A percentile compares a stretch with the other conserved stretches of the same genome.
Conservation (phyloP, 495 filamentous ascomycete genomes). For the Talaromyces trachyspermus region DNA sequence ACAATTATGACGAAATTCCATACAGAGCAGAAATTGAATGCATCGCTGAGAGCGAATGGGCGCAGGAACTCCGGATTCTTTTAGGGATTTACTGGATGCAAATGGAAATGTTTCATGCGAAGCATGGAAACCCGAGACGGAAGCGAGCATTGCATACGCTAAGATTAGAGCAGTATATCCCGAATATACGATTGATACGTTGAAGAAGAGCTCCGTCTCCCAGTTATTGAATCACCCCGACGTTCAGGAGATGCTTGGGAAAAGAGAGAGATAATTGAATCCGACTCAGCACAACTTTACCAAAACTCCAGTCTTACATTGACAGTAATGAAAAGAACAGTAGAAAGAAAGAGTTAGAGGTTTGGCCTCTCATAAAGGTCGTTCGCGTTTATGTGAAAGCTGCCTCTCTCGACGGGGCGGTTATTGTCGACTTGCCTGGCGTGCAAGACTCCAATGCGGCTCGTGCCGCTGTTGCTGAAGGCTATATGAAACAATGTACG, state of each 20-base stretch:
- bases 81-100: slow-evolving; percentile 46
- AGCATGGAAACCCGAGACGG: slow-evolving; percentile 33
- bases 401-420: slow-evolving; percentile 51
- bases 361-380: slow-evolving; percentile 62
- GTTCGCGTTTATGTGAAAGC: slow-evolving; percentile 53
- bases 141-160: slow-evolving; percentile 52
- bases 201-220: slow-evolving; percentile 27
- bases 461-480: slow-evolving; percentile 50
- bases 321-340: slow-evolving; percentile 45
- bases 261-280: slow-evolving; percentile 31
- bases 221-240: slow-evolving; percentile 17
- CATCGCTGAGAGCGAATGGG: slow-evolving; percentile 49
- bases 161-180: slow-evolving; percentile 64
- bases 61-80: slow-evolving; percentile 42
- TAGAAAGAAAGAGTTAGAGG: slow-evolving; percentile 35
- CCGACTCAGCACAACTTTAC: slow-evolving; percentile 32
- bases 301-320: slow-evolving; percentile 38
- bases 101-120: slow-evolving; percentile 37
- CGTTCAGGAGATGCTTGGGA: slow-evolving; percentile 42
- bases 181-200: slow-evolving; percentile 40
- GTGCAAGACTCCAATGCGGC: slow-evolving; percentile 60
- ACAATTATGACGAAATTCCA: slow-evolving; percentile 41
- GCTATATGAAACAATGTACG: slow-evolving; percentile 52
- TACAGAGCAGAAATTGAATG: slow-evolving; percentile 63
- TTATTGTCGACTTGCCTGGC: slow-evolving; percentile 62